Evolutionary conservation across 2,329 filamentous ascomycete genomes (phyloP).

Genomic region (Parafenestella ontariensis): DNA sequence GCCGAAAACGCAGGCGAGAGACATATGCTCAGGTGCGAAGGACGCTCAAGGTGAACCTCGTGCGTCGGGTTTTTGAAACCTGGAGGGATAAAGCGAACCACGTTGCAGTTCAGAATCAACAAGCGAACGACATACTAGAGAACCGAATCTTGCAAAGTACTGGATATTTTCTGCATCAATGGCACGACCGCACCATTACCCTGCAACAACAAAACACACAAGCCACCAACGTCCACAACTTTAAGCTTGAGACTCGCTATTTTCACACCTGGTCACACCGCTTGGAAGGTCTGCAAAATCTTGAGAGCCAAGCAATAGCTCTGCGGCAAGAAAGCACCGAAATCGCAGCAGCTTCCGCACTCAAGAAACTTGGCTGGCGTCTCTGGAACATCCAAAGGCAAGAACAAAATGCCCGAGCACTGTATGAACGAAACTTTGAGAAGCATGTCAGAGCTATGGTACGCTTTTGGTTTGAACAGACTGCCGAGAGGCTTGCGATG

Average conservation of each 20-base stretch:
- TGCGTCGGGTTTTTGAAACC: slow-evolving; percentile 47
- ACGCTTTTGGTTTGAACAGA: slow-evolving; percentile 61
- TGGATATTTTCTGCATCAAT: slow-evolving; percentile 49
- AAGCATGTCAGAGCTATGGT: slow-evolving; percentile 64
- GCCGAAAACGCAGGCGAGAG: slow-evolving; percentile 61
- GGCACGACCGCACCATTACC: slow-evolving; percentile 50
- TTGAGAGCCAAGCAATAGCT: slow-evolving; percentile 53
- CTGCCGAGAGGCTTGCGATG: slow-evolving; percentile 38
- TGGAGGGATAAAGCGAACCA: slow-evolving; percentile 44
- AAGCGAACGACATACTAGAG: slow-evolving; percentile 41
- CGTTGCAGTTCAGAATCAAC: slow-evolving; percentile 28
- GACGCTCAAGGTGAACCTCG: slow-evolving; percentile 62
- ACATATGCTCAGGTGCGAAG: slow-evolving; percentile 63
- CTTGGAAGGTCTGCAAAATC: slow-evolving; percentile 28
- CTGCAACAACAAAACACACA: slow-evolving; percentile 27
- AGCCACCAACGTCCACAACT: slow-evolving; percentile 30
- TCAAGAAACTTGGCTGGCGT: slow-evolving; percentile 65
- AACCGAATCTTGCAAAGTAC: slow-evolving; percentile 29
- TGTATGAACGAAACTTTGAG: slow-evolving; percentile 60
- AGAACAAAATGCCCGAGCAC: slow-evolving; percentile 60
- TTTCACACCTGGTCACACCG: slow-evolving; percentile 38
- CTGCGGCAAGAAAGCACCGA: slow-evolving; percentile 57
- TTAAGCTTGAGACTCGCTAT: slow-evolving; percentile 40
- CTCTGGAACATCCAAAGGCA: slow-evolving; percentile 62
- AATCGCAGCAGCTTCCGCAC: slow-evolving; percentile 53